Evolutionary conservation across 108 stramenopile species (phyloP), one percentile per base, ranked within the genome.

Genomic region (Mayamaea pseudoterrestris): DNA sequence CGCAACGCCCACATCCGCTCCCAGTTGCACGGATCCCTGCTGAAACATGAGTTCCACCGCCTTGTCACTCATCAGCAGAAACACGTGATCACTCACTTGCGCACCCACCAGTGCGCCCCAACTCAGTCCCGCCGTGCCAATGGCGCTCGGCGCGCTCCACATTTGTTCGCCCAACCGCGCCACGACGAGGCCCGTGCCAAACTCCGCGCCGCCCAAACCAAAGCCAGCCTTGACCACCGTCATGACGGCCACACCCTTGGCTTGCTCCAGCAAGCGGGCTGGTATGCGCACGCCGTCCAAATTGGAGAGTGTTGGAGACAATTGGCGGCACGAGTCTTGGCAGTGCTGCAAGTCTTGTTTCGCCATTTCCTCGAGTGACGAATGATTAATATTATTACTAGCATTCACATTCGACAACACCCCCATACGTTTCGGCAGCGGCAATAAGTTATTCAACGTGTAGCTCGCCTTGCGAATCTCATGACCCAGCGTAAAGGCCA

Each of bases 1-100:
- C 0, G 95, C 93, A 28, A 96, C 82, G n/a, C 84, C 84, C 17
- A 96, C 61, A 48, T 96, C 94, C 12, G 86, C 93, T 18, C 97
- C 97, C n/a, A 98, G 57, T 42, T 95, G 90, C 22, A 98, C 52
- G 7, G 72, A 73, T 3, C 76, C 74, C 30, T 66, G 65, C 35
- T 66, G 65, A 53, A 78, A 82, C 51, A 90, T 67, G 20, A 90
- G 58, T 46, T 86, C 78, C 32, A 95, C 93, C 5, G 94, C 90
- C 4, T 68, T 68, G 32, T 96, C 93, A 3, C 80, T 91, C 87
- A 92, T 94, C 17, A 96, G 66, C 41, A 98, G 60, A 55, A 98
- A 91, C 11, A 96, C 83, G 37, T 93, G 91, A 63, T 93, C 91
- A 6, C 75, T 79, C 1, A 93, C 58, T 58, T 87, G 85, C 2